Evolutionary conservation across 352 stramenopile genomes (phyloP).

Genomic region (Phytopythium boreale): DNA sequence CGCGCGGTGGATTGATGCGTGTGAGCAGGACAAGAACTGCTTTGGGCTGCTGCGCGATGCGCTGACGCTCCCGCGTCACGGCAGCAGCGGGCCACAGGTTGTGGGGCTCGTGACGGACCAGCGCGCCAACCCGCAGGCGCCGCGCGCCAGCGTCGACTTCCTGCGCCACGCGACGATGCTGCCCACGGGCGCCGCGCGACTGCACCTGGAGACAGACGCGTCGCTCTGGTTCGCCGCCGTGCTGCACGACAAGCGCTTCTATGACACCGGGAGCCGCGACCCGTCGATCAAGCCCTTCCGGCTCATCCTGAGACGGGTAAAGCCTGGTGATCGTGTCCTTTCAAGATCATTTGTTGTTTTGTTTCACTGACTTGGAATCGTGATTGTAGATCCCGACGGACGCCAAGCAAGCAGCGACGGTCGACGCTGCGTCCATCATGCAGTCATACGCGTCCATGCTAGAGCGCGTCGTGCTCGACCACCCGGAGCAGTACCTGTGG

Average conservation of each 20-base stretch:
- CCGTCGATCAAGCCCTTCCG: constrained; percentile 33
- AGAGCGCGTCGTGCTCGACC: constrained; percentile 23
- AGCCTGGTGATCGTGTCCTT: neutral
- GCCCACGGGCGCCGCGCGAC: constrained; percentile 33
- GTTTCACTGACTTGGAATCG: neutral
- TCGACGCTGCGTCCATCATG: constrained; percentile 17
- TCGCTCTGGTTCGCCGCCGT: constrained; percentile 47
- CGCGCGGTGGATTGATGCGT: neutral
- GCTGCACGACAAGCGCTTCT: constrained; percentile 35
- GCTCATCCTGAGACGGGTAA: constrained; percentile 33
- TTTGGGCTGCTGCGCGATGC: constrained; percentile 30
- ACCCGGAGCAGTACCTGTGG: constrained; percentile 54
- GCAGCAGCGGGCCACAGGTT: constrained; percentile 15
- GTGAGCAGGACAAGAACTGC: constrained; percentile 49
- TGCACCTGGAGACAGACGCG: constrained; percentile 27
- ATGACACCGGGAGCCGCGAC: constrained; percentile 7
- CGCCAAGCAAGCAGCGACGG: constrained; percentile 1
- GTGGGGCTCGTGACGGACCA: constrained; percentile 54
- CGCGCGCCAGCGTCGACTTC: constrained; percentile 29
- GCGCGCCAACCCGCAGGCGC: constrained; percentile 21
- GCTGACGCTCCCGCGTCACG: constrained; percentile 13
- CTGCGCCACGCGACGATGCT: constrained; percentile 39
- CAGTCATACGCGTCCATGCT: constrained; percentile 39
- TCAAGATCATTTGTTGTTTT: neutral
- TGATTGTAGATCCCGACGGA: constrained; percentile 10